Evolutionary conservation across 129 eudicot species (phyloP).

Genomic region (Oenanthe sinensis): DNA sequence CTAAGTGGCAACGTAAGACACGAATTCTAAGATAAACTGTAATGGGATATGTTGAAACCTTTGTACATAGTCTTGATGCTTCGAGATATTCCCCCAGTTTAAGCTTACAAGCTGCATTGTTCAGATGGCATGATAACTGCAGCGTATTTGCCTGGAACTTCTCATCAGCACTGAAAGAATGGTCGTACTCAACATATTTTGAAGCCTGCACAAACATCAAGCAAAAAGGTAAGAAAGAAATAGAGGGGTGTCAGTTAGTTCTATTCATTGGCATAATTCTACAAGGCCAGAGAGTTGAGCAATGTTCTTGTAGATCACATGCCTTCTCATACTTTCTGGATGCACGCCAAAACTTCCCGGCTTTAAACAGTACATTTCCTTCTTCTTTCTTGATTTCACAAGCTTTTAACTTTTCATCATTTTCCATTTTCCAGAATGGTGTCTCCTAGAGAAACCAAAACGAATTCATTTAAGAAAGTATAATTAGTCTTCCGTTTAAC

Average conservation of each 20-base stretch:
- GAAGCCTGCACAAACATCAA: constrained; percentile 41
- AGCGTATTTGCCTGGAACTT: constrained; percentile 36
- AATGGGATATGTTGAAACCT: constrained; percentile 26
- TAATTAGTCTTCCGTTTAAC: background rate
- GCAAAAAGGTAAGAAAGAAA: background rate
- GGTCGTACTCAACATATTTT: constrained; percentile 53
- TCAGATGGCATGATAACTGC: constrained; percentile 43
- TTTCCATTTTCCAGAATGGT: constrained; percentile 60
- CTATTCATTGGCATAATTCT: background rate
- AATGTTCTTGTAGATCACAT: constrained; percentile 12
- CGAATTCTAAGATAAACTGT: background rate
- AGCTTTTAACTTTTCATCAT: constrained; percentile 47
- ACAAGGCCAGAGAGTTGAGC: background rate
- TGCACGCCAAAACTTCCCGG: constrained; percentile 49
- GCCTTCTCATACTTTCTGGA: constrained; percentile 74
- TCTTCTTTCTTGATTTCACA: constrained; percentile 48
- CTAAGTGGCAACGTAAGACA: no score
- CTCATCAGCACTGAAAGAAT: constrained; percentile 41
- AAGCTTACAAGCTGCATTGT: constrained; percentile 71
- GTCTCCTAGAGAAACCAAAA: constrained; percentile 38
- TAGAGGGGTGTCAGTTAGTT: background rate
- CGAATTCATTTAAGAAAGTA: background rate
- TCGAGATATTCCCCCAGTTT: constrained; percentile 44
- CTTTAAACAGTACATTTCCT: constrained; percentile 57
- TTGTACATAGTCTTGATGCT: constrained; percentile 46